These are phyloP conservation scores for Talaromyces piceae DNA, from an alignment of 2,329 filamentous ascomycete genomes.

Conservation along the genomic window DNA sequence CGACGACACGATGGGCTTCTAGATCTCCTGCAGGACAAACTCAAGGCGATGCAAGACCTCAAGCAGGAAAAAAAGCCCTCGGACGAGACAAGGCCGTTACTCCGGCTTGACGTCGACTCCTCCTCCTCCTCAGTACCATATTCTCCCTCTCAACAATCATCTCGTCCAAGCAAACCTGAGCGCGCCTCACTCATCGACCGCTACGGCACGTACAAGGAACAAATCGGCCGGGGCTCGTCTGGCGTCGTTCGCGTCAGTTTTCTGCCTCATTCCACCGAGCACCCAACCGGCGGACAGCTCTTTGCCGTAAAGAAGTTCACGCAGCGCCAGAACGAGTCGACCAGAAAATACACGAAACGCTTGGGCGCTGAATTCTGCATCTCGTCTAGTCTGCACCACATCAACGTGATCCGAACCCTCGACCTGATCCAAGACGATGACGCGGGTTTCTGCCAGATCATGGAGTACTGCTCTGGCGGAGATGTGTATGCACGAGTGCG, in stretches of 20 bases:
- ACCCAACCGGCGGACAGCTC: conserved; percentile 60
- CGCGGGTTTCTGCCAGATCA: conserved; percentile 69
- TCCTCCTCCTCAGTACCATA: no score
- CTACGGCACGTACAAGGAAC: conserved; percentile 10
- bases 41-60: conserved; percentile 3
- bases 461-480: conserved; percentile 87
- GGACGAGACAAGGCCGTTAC: neutral
- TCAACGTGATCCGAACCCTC: conserved; percentile 84
- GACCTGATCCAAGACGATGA: conserved; percentile 85
- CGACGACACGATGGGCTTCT: conserved; percentile 8
- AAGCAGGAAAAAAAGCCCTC: neutral
- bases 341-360: conserved; percentile 86
- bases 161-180: neutral
- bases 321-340: conserved; percentile 71
- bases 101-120: conserved; percentile 1
- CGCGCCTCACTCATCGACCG: conserved; percentile 3
- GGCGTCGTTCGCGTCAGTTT: conserved; percentile 85
- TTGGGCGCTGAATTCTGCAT: conserved; percentile 89
- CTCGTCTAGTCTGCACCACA: conserved; percentile 78
- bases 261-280: conserved; percentile 68
- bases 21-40: conserved; percentile 10
- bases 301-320: conserved; percentile 91
- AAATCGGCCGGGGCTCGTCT: conserved; percentile 78
- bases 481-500: conserved; percentile 81
- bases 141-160: no score